Base-by-base conservation (phyloP, 371 early-diverging fungal genomes). In the Mortierella sp. region DNA sequence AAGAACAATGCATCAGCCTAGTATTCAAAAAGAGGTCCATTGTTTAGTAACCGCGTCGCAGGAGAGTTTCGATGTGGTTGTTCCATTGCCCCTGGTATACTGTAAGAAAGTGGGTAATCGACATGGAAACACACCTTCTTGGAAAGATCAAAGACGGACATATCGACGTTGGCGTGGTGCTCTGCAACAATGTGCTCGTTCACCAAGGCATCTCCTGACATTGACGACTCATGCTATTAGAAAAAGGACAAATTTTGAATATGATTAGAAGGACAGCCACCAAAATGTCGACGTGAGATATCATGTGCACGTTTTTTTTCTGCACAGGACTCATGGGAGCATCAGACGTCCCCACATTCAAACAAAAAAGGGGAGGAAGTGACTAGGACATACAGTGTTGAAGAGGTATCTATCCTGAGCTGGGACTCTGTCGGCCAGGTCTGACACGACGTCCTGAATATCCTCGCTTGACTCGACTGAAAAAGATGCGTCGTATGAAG, bases 1-100 rank as follows among this genome's bases (percentile, higher is more conserved):
- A 85, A 48, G 79, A 85, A 85, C 74, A 85, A 54, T 14, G 85
- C 81, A 70, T 85, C 85, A 32, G 85, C 85, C 85, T 85, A 72
- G 24, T 5, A 0, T 38, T 6, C 60, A 24, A 7, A 44, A 65
- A 32, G 38, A 43, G n/a, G 43, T 18, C 6, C 18, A 21, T 24
- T 1, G 70, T 6, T 46, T 48, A 54, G 32, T 70, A 18, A 12
- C 24, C 12, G 68, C 16, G 4, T 44, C 7, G 10, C 44, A 43
- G 32, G 5, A 44, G 12, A 29, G 14, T 27, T n/a, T n/a, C 54
- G 8, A 16, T 7, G 32, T 18, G 6, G 4, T 21, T 8, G 24
- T 38, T 68, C 38, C 41, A 63, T 38, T 38, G 41, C n/a, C 38
- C 41, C 41, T 68, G 41, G 35, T 8, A 11, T 24, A 41, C 10